phyloP scores from a whole-genome alignment of 2,329 filamentous ascomycete genomes.

The Waltergamsia citrina region DNA sequence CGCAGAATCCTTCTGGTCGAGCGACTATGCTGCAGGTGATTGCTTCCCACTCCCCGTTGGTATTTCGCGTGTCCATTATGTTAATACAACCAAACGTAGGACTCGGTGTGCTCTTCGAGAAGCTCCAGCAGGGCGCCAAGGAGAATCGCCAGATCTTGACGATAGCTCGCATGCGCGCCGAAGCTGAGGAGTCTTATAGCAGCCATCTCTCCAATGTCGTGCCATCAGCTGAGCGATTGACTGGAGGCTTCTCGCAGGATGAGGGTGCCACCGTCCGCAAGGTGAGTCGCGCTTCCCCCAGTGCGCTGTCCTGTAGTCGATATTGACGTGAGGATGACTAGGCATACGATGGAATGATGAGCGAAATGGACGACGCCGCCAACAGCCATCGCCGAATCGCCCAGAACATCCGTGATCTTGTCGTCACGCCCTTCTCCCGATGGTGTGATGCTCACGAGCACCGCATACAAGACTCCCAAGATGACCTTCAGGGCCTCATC shows the following conservation, averaged over 20 bases:
- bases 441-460: slow-evolving; percentile 95
- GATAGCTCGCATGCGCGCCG: slow-evolving; percentile 86
- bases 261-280: slow-evolving; percentile 95
- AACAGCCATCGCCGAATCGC: slow-evolving; percentile 93
- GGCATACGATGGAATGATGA: slow-evolving; percentile 90
- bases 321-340: too few species aligned
- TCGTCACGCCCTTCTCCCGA: slow-evolving; percentile 85
- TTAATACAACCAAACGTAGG: too few species aligned
- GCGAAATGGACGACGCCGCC: slow-evolving; percentile 84
- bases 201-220: slow-evolving; percentile 73
- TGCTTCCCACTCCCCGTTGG: neutral
- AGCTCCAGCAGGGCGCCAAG: slow-evolving; percentile 90
- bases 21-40: slow-evolving; percentile 87
- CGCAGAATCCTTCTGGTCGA: slow-evolving; percentile 94
- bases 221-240: slow-evolving; percentile 70
- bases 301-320: too few species aligned
- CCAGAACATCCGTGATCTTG: slow-evolving; percentile 90
- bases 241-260: slow-evolving; percentile 77
- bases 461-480: slow-evolving; percentile 87
- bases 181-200: slow-evolving; percentile 87
- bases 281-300: slow-evolving; percentile 38
- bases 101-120: slow-evolving; percentile 87
- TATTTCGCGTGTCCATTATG: slow-evolving; percentile 4
- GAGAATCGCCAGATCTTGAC: slow-evolving; percentile 93
- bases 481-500: slow-evolving; percentile 82